Evolutionary conservation across 2,329 filamentous ascomycete genomes (phyloP), one percentile per base, ranked within the genome.

Genomic region (Basipetospora chlamydospora): DNA sequence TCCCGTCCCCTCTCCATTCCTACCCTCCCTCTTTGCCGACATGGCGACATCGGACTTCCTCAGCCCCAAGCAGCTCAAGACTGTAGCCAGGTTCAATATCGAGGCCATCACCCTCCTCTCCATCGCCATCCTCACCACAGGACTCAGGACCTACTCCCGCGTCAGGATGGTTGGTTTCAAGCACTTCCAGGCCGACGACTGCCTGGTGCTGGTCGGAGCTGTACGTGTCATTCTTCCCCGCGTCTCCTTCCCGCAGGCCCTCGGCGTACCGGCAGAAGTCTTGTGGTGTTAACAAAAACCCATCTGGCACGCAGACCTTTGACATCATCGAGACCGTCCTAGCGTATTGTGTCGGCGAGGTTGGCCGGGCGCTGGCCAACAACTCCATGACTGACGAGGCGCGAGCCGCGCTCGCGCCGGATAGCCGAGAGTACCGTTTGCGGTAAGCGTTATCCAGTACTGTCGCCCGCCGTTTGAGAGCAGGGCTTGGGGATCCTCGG

Each of bases 361-460:
- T 55, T 41, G 67, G 58, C 33, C 52, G 57, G 30, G 70, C 70
- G 0, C 53, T 74, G 3, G 67, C 70, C 15, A 74, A 75, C 43
- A 71, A 71, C 44, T 52, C 59, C 38, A 73, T 77, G 66, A 66
- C 69, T 3, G 53, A 63, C 11, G 58, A 57, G 15, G 49, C 70
- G 41, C 62, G 73, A 6, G 49, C 45, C 4, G 49, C 55, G 0
- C 52, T 77, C 10, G 54, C 56, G 4, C 55, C 61, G 0, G 39
- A 51, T 8, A 61, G 60, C 9, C 46, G 54, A 5, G 67, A 73
- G 45, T 72, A 63, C 43, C 46, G 48, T 3, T 22, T 50, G 26
- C 53, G 58, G 56, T 57, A 40, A 20, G 49, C n/a, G n/a, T n/a
- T n/a, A n/a, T n/a, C n/a, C n/a, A n/a, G n/a, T n/a, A n/a, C n/a